Base-by-base conservation (phyloP, 2,329 filamentous ascomycete species). In the Fusarium fujikuroi region DNA sequence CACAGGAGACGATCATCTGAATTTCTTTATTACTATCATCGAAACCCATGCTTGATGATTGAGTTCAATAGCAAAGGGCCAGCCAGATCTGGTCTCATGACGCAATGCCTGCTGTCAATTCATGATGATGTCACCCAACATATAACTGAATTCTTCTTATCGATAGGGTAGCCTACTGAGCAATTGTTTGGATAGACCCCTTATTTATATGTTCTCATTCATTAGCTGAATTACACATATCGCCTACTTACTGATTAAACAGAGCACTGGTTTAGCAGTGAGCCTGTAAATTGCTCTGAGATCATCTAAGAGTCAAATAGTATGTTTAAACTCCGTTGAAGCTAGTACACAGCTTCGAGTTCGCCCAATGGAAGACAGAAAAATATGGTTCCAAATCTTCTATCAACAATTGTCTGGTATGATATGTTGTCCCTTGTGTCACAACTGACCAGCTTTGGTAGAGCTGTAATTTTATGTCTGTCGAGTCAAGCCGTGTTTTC, bases 51-150 rank as follows among this genome's bases (percentile, higher is more conserved):
- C 28, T 46, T 37, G 49, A 50, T 28, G 49, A 50, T 28, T 52
- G 53, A 58, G 39, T 30, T 49, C 58, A 53, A 53, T 37, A 58
- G 43, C 12, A 70, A 49, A 32, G 34, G 19, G 39, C 37, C 44
- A 42, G 56, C 61, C 34, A 46, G 62, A 63, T 62, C 57, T 53
- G 63, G 66, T 71, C 70, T 71, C 66, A 71, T 73, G 66, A 74
- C 60, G 66, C 56, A 73, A 73, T 73, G 47, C 43, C 57, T 66
- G 53, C 49, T 49, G 64, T 58, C 57, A 54, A 60, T 54, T 61
- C 60, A 73, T 66, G 64, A 71, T 72, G 59, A 73, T 66, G 60
- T 60, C 61, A 73, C 37, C 52, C 36, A 60, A 60, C 70, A 70
- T 70, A 62, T 70, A 53, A 57, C 56, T 32, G 60, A 49, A 53